Conservation (phyloP, 805 yeast species). For the Metschnikowia reukaufii region DNA sequence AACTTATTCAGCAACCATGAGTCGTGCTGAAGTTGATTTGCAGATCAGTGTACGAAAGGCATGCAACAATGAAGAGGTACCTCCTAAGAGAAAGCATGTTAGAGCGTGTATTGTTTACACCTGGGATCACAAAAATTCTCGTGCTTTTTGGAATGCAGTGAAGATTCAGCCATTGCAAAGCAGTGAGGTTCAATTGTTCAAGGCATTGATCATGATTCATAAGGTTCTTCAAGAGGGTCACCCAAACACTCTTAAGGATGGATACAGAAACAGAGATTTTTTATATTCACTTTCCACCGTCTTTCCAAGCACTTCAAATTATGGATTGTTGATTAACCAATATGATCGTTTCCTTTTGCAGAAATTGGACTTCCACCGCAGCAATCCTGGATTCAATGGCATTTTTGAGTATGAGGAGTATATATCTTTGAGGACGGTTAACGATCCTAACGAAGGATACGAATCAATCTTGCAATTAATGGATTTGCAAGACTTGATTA, state of each 20-base stretch:
- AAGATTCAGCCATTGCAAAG: conserved; percentile 76
- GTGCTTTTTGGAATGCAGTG: conserved; percentile 81
- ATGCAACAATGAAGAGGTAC: conserved; percentile 78
- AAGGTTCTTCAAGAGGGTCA: conserved; percentile 99
- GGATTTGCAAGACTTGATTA: conserved; percentile 81
- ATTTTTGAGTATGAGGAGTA: conserved; percentile 96
- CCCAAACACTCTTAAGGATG: conserved; percentile 77
- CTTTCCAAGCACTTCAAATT: conserved; percentile 47
- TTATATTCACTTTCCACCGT: conserved; percentile 68
- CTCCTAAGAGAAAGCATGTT: conserved; percentile 95
- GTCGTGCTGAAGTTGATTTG: conserved; percentile 47
- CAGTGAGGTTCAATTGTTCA: conserved; percentile 83
- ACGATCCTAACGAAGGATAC: conserved; percentile 94
- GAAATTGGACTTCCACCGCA: conserved; percentile 79
- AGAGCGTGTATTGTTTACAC: conserved; percentile 93
- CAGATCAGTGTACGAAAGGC: conserved; percentile 75
- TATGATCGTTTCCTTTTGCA: conserved; percentile 68
- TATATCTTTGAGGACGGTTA: conserved; percentile 78
- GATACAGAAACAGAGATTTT: conserved; percentile 75
- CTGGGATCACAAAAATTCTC: conserved; percentile 89
- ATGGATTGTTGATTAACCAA: conserved; percentile 72
- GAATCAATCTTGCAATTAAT: conserved; percentile 84
- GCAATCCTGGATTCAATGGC: conserved; percentile 89
- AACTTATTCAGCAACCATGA: conserved; percentile 25
- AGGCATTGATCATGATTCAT: conserved; percentile 80